phyloP scores from a whole-genome alignment of 331 rosid genomes.

The Acacia pycnantha region DNA sequence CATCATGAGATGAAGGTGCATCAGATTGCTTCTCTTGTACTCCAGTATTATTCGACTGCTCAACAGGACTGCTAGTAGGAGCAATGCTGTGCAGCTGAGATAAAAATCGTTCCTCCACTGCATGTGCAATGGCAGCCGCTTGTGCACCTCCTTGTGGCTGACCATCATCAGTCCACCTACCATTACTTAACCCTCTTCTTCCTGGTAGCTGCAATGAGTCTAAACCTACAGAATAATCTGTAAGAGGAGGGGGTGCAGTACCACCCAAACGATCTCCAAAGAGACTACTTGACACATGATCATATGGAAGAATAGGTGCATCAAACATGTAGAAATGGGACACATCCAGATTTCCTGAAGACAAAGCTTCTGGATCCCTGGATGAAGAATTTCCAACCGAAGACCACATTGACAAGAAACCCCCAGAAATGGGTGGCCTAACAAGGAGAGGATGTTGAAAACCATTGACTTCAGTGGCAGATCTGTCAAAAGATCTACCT shows the following conservation, averaged over 20 bases:
- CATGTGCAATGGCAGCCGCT: slow-evolving; percentile 86
- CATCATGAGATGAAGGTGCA: slow-evolving; percentile 59
- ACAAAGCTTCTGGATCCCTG: slow-evolving; percentile 68
- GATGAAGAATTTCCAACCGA: slow-evolving; percentile 66
- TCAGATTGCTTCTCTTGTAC: slow-evolving; percentile 65
- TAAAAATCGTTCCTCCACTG: slow-evolving; percentile 82
- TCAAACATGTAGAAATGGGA: slow-evolving; percentile 96
- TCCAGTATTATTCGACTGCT: slow-evolving; percentile 58
- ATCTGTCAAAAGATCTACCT: slow-evolving; percentile 87
- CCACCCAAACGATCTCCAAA: slow-evolving; percentile 84
- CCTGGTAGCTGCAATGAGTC: slow-evolving; percentile 84
- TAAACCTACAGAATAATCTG: slow-evolving; percentile 96
- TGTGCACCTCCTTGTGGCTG: slow-evolving; percentile 91
- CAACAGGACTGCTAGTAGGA: slow-evolving; percentile 58
- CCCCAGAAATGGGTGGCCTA: slow-evolving; percentile 82
- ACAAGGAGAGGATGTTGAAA: slow-evolving; percentile 96
- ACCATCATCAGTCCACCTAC: slow-evolving; percentile 99
- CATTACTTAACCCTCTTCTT: slow-evolving; percentile 80
- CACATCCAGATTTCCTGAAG: slow-evolving; percentile 81
- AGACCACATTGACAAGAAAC: slow-evolving; percentile 79
- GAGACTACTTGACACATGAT: slow-evolving; percentile 65
- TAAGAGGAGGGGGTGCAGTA: slow-evolving; percentile 88
- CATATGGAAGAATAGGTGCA: slow-evolving; percentile 87
- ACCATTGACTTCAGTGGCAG: slow-evolving; percentile 81
- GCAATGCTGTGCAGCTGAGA: slow-evolving; percentile 55